Evolutionary conservation across 495 filamentous ascomycete species (phyloP).

Genomic region (Chaetomium fimeti): DNA sequence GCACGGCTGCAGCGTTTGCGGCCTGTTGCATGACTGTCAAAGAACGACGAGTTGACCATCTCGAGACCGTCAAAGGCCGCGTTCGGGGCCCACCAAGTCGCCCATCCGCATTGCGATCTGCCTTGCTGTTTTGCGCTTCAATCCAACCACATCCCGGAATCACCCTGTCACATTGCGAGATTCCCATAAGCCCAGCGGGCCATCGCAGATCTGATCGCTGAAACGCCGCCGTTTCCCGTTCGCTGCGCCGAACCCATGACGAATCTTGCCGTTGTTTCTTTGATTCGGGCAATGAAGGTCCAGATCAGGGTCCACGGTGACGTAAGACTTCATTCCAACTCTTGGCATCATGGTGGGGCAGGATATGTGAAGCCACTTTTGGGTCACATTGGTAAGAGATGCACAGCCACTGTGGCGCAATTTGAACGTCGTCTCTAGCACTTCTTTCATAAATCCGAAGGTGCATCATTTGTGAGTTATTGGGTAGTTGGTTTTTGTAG

Average conservation of each 20-base stretch:
- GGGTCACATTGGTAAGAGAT: no score
- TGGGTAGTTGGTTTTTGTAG: no score
- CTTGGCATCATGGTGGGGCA: neutral
- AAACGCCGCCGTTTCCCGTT: conserved; percentile 4
- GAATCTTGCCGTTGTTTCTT: neutral
- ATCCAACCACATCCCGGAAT: neutral
- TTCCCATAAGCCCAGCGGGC: neutral
- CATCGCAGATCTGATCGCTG: conserved; percentile 16
- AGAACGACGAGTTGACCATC: neutral
- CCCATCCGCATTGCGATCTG: neutral
- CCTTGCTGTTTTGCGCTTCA: neutral
- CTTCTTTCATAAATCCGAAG: conserved; percentile 4
- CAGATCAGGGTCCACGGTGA: neutral
- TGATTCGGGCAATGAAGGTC: neutral
- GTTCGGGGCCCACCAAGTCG: neutral
- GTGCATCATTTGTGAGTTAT: no score
- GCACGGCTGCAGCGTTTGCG: conserved; percentile 7
- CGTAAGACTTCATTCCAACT: neutral
- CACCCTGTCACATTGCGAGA: no score
- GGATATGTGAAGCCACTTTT: neutral
- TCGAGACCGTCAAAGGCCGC: neutral
- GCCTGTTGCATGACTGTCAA: conserved; percentile 24
- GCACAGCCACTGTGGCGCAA: conserved; percentile 9
- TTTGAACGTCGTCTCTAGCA: neutral
- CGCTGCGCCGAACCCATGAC: conserved; percentile 9